These are phyloP conservation scores for Carex kokanica DNA, from an alignment of 176 grass and related monocot species.

Conservation along the genomic window DNA sequence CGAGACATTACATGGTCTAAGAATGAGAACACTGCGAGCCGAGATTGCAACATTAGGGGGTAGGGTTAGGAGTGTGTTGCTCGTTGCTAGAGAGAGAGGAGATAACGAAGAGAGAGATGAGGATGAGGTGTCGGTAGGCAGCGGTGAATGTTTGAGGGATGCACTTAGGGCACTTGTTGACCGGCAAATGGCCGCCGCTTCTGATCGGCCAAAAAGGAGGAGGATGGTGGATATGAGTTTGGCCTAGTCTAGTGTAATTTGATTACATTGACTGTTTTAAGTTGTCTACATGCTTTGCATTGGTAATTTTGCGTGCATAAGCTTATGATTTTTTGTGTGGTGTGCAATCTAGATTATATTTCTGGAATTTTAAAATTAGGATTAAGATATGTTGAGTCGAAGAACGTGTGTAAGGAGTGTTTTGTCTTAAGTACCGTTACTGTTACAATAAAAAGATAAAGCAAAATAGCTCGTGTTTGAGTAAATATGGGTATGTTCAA, in stretches of 20 bases:
- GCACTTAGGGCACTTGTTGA: conserved; percentile 61
- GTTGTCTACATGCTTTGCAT: conserved; percentile 11
- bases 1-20: conserved; percentile 64
- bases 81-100: conserved; percentile 49
- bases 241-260: conserved; percentile 22
- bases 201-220: conserved; percentile 73
- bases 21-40: conserved; percentile 69
- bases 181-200: conserved; percentile 29
- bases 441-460: conserved; percentile 13
- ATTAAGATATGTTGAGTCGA: neutral
- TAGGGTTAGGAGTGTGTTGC: conserved; percentile 82
- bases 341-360: conserved; percentile 11
- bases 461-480: neutral
- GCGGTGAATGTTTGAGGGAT: conserved; percentile 53
- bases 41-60: conserved; percentile 96
- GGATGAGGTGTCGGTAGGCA: neutral
- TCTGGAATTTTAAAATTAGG: conserved; percentile 1
- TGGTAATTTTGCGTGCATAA: neutral
- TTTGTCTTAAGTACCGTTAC: neutral
- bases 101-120: conserved; percentile 6
- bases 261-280: conserved; percentile 5
- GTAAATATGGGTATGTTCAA: neutral
- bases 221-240: conserved; percentile 60
- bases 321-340: conserved; percentile 19
- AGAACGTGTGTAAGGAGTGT: neutral